Evolutionary conservation across 148 eudicot genomes (phyloP), one percentile per base, ranked within the genome.

Genomic region (Camellia granthamiana): DNA sequence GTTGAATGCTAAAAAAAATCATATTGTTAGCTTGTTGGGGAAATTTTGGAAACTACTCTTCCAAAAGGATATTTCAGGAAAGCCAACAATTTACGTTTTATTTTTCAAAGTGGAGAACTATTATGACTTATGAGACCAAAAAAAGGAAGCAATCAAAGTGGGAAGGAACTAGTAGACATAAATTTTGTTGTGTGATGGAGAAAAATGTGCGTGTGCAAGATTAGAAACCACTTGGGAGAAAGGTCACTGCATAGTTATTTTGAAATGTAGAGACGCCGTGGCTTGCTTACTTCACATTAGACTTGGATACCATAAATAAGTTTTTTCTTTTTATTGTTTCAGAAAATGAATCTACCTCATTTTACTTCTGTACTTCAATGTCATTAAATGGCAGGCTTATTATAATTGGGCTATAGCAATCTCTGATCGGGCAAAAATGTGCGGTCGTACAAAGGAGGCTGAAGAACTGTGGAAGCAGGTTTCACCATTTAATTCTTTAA

Each of bases 381-480:
- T 74, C 75, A 42, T 77, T 75, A 6, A 49, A 69, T 81, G 44
- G 61, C 84, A 90, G 95, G 95, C 95, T 60, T 90, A 85, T 79
- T 91, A 91, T 82, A 91, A 91, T 78, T 88, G 99, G 97, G 99
- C 99, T 73, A 95, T 95, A 82, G 97, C 97, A 79, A 95, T 95
- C 67, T 95, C n/a, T 78, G 99, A 95, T 81, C 94, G 97, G 78
- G 99, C 99, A 55, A 93, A 93, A 88, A 91, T 93, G 89, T 94
- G 97, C 77, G 99, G 99, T 68, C 94, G 97, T 69, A 95, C 99
- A 47, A 95, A 90, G 88, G 97, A 95, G 89, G 99, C 97, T 78
- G 97, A 95, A 85, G 97, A 93, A 72, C 77, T n/a, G 66, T 95
- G 97, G 99, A 92, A 91, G 87, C 97, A 93, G 97, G 98, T 93